Evolutionary conservation across 495 filamentous ascomycete genomes (phyloP).

Genomic region (Neurospora africana): DNA sequence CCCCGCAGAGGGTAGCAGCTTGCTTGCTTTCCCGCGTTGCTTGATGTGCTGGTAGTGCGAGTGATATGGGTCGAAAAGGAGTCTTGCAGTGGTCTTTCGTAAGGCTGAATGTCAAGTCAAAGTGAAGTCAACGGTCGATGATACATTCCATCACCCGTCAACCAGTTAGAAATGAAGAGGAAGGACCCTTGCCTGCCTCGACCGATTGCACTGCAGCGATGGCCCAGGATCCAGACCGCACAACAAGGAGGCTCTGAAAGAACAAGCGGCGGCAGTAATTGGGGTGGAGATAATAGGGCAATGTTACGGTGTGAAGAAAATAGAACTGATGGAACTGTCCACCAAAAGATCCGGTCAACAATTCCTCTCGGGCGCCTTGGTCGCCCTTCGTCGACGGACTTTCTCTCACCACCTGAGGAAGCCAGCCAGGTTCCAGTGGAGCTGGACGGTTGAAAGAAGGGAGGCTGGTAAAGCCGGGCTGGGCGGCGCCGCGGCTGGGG

Average conservation of each 20-base stretch:
- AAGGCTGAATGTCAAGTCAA: background rate
- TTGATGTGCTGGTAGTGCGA: background rate
- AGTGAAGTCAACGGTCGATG: background rate
- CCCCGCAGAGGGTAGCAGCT: background rate
- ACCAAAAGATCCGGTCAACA: background rate
- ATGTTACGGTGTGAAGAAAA: background rate
- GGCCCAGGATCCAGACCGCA: background rate
- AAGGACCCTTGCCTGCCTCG: background rate
- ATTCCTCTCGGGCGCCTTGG: background rate
- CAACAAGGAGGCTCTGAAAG: background rate
- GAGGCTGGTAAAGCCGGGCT: background rate
- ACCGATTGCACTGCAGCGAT: background rate
- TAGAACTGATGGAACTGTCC: background rate
- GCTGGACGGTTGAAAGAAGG: background rate
- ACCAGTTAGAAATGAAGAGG: background rate
- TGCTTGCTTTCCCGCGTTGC: background rate
- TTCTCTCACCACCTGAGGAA: background rate
- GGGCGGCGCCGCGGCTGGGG: background rate
- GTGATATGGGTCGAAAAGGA: background rate
- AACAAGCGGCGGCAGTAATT: background rate
- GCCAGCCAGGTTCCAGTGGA: background rate
- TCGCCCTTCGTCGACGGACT: background rate
- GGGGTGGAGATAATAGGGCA: background rate
- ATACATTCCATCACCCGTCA: background rate
- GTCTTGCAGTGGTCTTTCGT: background rate